These are phyloP conservation scores for Cutaneotrichosporon mucoides DNA, from an alignment of 1,284 basidiomycete species.

Conservation along the genomic window DNA sequence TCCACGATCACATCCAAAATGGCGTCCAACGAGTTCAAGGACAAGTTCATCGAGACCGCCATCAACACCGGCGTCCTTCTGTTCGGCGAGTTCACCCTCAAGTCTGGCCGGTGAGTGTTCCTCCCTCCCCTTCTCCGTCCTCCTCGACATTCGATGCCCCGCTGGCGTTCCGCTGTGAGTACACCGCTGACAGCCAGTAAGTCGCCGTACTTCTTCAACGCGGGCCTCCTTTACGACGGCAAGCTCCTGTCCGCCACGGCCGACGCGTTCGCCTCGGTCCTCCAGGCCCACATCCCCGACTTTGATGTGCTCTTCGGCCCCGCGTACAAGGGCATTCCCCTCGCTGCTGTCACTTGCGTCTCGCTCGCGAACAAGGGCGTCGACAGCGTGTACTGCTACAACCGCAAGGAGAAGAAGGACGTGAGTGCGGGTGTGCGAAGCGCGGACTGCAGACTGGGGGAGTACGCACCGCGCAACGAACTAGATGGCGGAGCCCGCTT, in stretches of 20 bases:
- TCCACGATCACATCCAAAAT: not conserved
- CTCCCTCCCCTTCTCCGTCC: too few species aligned
- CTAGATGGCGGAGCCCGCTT: too few species aligned
- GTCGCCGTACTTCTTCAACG: conserved; percentile 98
- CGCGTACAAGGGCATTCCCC: conserved; percentile 96
- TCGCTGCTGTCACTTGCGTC: conserved; percentile 82
- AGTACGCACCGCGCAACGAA: too few species aligned
- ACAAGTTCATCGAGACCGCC: conserved; percentile 47
- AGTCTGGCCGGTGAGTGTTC: conserved; percentile 66
- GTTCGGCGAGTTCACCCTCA: conserved; percentile 86
- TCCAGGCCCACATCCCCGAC: conserved; percentile 54
- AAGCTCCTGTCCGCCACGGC: conserved; percentile 74
- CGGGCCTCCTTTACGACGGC: conserved; percentile 80
- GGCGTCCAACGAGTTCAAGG: conserved; percentile 30
- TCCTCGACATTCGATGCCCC: too few species aligned
- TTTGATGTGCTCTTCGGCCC: conserved; percentile 96
- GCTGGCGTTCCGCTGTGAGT: too few species aligned
- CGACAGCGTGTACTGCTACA: conserved; percentile 61
- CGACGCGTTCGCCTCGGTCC: conserved; percentile 72
- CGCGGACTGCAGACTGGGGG: too few species aligned
- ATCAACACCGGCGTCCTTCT: conserved; percentile 58
- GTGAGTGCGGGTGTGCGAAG: conserved; percentile 27
- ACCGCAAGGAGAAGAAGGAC: conserved; percentile 92
- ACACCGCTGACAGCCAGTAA: conserved; percentile 26
- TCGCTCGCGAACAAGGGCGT: conserved; percentile 52